Percentiles rank a stretch among this genome's conserved stretches.
Conservation (phyloP, 768 basidiomycete species). For the Tulasnella calospora region DNA sequence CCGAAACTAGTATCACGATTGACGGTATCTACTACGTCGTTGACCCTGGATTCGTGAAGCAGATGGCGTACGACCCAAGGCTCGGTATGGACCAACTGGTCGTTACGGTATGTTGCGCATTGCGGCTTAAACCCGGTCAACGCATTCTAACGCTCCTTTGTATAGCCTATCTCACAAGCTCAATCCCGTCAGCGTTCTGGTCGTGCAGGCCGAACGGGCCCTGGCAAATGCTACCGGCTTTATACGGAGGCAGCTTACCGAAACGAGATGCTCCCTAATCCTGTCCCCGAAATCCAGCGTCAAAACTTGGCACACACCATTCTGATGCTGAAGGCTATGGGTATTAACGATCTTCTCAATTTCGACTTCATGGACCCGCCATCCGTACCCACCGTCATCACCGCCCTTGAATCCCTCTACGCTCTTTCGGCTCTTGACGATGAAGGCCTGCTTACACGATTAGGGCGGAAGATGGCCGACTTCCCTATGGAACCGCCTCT, state of each 20-base stretch:
- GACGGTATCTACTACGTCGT: conserved; percentile 99
- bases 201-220: conserved; percentile 95
- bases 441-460: conserved; percentile 87
- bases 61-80: conserved; percentile 96
- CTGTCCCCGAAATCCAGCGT: conserved; percentile 96
- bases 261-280: conserved; percentile 97
- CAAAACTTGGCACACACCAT: conserved; percentile 91
- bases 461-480: conserved; percentile 99
- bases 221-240: conserved; percentile 95
- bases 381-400: conserved; percentile 93
- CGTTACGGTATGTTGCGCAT: conserved; percentile 56
- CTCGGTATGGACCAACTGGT: conserved; percentile 98
- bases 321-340: conserved; percentile 96
- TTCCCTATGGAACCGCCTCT: conserved; percentile 96
- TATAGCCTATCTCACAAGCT: conserved; percentile 87
- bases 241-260: conserved; percentile 98
- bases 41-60: conserved; percentile 97
- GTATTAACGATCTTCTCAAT: conserved; percentile 92
- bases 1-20: conserved; percentile 96
- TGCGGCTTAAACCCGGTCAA: too few relatives aligned
- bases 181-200: conserved; percentile 94
- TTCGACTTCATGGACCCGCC: conserved; percentile 99
- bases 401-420: conserved; percentile 89
- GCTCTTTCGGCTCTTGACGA: conserved; percentile 95
- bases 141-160: neutral